Conservation (phyloP, 305 asterid species). For the Fraxinus baroniana region DNA sequence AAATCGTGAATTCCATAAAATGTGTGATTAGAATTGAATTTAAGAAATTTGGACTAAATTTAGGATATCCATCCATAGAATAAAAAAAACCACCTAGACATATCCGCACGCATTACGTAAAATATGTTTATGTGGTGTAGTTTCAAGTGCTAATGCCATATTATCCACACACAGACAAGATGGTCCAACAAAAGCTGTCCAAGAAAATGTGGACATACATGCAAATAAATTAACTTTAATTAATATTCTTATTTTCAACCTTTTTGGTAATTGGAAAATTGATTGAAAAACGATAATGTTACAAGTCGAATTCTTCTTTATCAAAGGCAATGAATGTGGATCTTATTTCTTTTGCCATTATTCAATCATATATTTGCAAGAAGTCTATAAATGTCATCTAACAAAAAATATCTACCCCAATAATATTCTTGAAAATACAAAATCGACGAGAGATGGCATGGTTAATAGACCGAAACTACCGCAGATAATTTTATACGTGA, state of each 20-base stretch:
- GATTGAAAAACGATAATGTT: background rate
- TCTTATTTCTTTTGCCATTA: background rate
- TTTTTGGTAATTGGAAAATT: background rate
- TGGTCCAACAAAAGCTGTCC: background rate
- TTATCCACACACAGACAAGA: constrained; percentile 25
- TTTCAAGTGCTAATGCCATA: background rate
- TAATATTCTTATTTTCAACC: background rate
- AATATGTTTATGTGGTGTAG: constrained; percentile 4
- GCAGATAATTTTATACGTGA: background rate
- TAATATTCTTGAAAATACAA: background rate
- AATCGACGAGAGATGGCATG: background rate
- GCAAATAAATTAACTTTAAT: background rate
- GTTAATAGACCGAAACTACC: background rate
- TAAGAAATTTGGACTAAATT: background rate
- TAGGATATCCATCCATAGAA: background rate
- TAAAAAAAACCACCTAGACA: background rate
- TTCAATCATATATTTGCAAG: background rate
- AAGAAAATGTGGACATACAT: background rate
- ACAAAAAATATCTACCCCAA: background rate
- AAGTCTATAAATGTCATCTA: background rate
- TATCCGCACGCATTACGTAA: background rate
- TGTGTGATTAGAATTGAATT: no score
- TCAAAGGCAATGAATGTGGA: background rate
- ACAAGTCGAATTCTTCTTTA: background rate
- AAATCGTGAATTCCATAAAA: no score